Base-by-base conservation (phyloP, 768 basidiomycete genomes). In the Suillus occidentalis region DNA sequence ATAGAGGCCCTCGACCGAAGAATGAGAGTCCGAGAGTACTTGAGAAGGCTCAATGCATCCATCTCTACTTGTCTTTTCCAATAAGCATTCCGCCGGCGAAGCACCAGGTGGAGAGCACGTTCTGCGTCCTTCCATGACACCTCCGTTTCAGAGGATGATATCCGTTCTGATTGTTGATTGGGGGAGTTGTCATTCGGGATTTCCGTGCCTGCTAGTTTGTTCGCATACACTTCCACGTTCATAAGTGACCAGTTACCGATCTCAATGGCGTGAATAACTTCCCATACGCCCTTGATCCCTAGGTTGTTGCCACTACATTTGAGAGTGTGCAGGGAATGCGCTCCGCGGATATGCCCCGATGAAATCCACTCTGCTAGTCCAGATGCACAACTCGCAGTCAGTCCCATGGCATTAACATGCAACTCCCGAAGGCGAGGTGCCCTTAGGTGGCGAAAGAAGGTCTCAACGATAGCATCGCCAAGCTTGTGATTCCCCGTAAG, bases 271-370 rank as follows among this genome's bases (percentile, higher is more conserved):
- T 76, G 75, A 31, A 87, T 72, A 52, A 90, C 82, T 14, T 79
- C 72, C 64, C 75, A 75, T 36, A 87, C 80, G 1, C 80, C 83
- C 0, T 74, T 77, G 39, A 78, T 73, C 6, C 84, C 85, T 1
- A 90, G 77, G 20, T 73, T 73, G 66, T 90, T 90, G n/a, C 83
- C 85, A 71, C 82, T 89, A 64, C 83, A 80, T 67, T 82, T 83
- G 53, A 90, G 76, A 2, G 74, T 78, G 58, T 80, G 76, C 20
- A 90, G 77, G 18, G 76, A 75, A 63, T 85, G 86, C 20, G 7
- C 56, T 39, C 73, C 69, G 18, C 57, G 64, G 34, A 49, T 53
- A 36, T 60, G 66, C 39, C 67, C 53, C 4, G 62, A 59, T 12
- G 83, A 78, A 20, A 90, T 75, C 73, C 83, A 90, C 12, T 77